Conservation (phyloP, 192 early-diverging fungal genomes). For the Backusella circina region DNA sequence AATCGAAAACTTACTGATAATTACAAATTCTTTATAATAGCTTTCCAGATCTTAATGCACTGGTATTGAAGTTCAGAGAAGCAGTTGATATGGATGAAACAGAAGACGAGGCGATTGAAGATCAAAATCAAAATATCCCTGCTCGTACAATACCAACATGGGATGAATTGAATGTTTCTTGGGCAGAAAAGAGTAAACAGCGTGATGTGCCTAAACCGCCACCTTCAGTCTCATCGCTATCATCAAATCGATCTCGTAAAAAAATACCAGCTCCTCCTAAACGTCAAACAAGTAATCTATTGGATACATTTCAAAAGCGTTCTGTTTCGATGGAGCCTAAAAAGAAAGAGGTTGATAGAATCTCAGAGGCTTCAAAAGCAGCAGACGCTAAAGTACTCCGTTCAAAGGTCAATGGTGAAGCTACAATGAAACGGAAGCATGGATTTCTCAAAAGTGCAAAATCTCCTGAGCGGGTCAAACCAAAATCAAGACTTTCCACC, state of each 20-base stretch:
- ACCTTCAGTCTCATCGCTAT: neutral
- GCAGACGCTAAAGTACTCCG: neutral
- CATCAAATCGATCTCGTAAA: neutral
- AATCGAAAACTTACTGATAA: too few species aligned
- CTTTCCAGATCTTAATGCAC: neutral
- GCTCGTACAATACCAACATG: neutral
- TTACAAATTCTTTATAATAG: neutral
- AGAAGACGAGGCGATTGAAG: neutral
- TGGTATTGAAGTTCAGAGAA: neutral
- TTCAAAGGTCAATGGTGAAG: slow-evolving; percentile 8
- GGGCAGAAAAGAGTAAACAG: neutral
- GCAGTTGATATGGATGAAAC: slow-evolving; percentile 6
- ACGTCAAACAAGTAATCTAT: neutral
- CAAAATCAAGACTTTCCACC: neutral
- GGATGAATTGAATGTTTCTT: neutral
- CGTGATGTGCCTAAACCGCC: neutral
- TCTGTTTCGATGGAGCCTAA: neutral
- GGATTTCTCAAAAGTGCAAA: slow-evolving; percentile 10
- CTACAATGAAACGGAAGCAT: slow-evolving; percentile 7
- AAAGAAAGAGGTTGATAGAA: neutral
- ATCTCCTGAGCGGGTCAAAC: neutral
- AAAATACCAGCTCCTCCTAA: neutral
- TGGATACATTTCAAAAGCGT: slow-evolving; percentile 3
- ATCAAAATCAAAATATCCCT: neutral
- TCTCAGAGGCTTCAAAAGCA: neutral